These are phyloP conservation scores for Farysia itapuensis DNA, from an alignment of 1,284 basidiomycete genomes.

Conservation along the genomic window DNA sequence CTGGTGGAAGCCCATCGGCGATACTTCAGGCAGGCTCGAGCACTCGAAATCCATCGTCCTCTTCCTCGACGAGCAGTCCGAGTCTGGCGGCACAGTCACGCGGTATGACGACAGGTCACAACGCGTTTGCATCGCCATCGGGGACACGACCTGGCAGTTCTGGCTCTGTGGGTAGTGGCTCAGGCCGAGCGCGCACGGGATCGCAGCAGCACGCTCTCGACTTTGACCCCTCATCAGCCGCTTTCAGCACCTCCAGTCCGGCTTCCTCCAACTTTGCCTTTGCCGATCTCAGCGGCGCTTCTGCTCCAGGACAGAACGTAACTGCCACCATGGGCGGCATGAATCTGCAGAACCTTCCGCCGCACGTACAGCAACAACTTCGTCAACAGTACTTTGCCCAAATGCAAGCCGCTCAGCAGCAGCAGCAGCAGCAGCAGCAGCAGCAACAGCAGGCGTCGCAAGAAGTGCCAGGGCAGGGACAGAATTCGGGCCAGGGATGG, in stretches of 20 bases:
- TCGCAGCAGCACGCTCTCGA: conserved; percentile 14
- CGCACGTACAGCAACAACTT: conserved; percentile 36
- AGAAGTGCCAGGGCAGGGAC: neutral
- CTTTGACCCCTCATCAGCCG: conserved; percentile 20
- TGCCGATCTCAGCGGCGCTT: too few relatives aligned
- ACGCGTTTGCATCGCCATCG: too few relatives aligned
- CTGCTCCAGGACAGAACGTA: too few relatives aligned
- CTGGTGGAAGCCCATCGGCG: too few relatives aligned
- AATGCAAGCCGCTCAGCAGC: conserved; percentile 14
- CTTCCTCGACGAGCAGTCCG: conserved; percentile 23
- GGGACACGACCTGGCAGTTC: conserved; percentile 28
- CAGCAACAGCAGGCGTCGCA: conserved; percentile 5
- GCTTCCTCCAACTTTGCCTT: too few relatives aligned
- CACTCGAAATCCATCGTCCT: too few relatives aligned
- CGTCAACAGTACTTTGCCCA: conserved; percentile 38
- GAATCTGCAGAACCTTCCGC: conserved; percentile 32
- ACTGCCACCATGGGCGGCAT: too few relatives aligned
- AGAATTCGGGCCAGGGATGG: conserved; percentile 8
- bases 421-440: conserved; percentile 6
- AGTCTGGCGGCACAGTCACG: conserved; percentile 12
- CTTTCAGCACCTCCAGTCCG: neutral
- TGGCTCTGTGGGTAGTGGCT: conserved; percentile 20
- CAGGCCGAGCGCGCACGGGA: conserved; percentile 17
- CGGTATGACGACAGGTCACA: too few relatives aligned
- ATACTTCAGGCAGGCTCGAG: too few relatives aligned